A percentile compares a stretch with the other conserved stretches of the same genome.
phyloP scores from a whole-genome alignment of 2,329 filamentous ascomycete species.

The Apiospora phragmitis region DNA sequence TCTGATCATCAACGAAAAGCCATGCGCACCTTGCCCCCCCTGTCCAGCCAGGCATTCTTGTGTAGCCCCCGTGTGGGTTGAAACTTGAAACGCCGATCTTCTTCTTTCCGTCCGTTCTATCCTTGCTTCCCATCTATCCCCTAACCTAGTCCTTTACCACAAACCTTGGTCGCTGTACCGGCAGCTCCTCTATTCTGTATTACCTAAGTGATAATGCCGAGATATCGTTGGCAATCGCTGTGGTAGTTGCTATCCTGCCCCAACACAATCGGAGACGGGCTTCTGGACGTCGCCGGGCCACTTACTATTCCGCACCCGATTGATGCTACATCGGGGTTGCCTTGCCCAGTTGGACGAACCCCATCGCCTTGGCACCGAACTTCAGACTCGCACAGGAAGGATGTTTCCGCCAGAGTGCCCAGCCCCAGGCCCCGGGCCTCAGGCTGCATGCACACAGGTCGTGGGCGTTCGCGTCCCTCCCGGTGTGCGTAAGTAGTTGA shows the following conservation, averaged over 20 bases:
- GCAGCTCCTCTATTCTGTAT: not conserved
- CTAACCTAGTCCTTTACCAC: no score
- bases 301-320: not conserved
- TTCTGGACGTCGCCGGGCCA: not conserved
- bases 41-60: not conserved
- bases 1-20: slow-evolving; percentile 1
- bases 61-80: slow-evolving; percentile 1
- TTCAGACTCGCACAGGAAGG: not conserved
- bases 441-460: not conserved
- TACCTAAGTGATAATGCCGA: not conserved
- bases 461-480: not conserved
- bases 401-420: not conserved
- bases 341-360: not conserved
- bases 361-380: not conserved
- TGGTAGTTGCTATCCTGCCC: no score
- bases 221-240: not conserved
- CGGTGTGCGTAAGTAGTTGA: not conserved
- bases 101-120: not conserved
- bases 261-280: not conserved
- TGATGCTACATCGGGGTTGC: not conserved
- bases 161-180: not conserved
- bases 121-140: not conserved
- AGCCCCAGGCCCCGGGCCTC: not conserved
- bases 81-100: not conserved
- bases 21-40: not conserved